Base-by-base conservation (phyloP, 2,329 filamentous ascomycete species). In the Penicillium fuscoglaucum region DNA sequence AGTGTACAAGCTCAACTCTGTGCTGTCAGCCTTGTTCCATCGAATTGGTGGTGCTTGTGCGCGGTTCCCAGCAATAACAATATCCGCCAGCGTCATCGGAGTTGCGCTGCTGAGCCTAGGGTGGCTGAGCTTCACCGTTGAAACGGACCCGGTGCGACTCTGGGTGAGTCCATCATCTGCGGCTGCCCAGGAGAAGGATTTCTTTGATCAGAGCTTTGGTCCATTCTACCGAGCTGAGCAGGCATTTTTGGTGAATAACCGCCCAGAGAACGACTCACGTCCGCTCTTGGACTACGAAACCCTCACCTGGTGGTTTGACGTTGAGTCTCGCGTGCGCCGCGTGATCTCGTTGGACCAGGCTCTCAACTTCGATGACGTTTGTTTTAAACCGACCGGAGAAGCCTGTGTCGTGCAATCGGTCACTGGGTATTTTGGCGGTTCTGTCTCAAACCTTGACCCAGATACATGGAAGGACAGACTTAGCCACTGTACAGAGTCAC, bases 111-210 rank as follows among this genome's bases (percentile, higher is more conserved):
- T 99, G 61, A 97, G 93, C 70, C 77, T 93, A 37, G 95, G 95
- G 1, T 96, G 91, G 91, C 79, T 95, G 58, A 85, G 86, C 45
- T 99, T 99, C 69, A 83, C 90, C n/a, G 82, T 99, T 37, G 95
- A 98, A 74, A 90, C 83, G 24, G 90, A 98, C 61, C 95, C 95
- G 6, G 95, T 96, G 12, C 87, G 90, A 48, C 80, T 99, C 9
- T 99, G 95, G 95, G 95, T 99, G n/a, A 93, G 93, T 68, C 95
- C 95, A 8, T 89, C 90, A 9, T 98, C 95, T 4, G 85, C 87
- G 49, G 93, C 96, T 21, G 95, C 95, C 0, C 84, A 91, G 71
- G 93, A 99, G 73, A 99, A 99, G 78, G 84, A 84, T 1, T 99
- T 96, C 72, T 99, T 98, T 64, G 96, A 99, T 72, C 74, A 84